A percentile compares a stretch with the other conserved stretches of the same genome.
phyloP scores from a whole-genome alignment of 139 green algal species.

The Closterium sp. region DNA sequence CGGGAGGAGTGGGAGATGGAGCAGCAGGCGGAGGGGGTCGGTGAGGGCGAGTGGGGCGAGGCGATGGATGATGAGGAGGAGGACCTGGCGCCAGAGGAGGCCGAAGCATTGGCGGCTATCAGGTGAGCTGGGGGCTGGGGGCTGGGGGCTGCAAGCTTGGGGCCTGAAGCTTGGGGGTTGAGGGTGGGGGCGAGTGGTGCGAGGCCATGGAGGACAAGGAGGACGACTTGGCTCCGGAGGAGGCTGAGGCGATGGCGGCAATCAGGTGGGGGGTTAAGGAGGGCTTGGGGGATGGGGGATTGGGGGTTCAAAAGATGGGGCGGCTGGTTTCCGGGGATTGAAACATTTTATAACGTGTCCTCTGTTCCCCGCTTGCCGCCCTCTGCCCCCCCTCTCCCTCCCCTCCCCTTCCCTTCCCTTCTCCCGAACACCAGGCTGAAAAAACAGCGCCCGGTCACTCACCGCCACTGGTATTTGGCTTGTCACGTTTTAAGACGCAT shows the following conservation, averaged over 20 bases:
- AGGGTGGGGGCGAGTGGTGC: constrained; percentile 52
- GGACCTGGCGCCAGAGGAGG: not conserved
- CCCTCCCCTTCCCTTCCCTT: no score
- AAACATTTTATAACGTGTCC: no score
- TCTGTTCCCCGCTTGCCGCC: no score
- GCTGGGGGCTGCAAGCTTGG: constrained; percentile 47
- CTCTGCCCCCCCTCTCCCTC: no score
- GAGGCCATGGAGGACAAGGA: constrained; percentile 46
- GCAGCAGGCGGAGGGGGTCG: constrained; percentile 41
- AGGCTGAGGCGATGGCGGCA: constrained; percentile 55
- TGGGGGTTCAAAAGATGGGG: no score
- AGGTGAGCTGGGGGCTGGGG: constrained; percentile 79
- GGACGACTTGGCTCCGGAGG: constrained; percentile 71
- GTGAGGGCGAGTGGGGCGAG: constrained; percentile 49
- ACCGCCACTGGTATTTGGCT: no score
- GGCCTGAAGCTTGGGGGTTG: no score
- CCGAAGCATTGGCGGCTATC: not conserved
- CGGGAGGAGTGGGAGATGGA: constrained; percentile 75
- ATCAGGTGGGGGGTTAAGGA: constrained; percentile 56
- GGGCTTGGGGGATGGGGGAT: no score
- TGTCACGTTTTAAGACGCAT: no score
- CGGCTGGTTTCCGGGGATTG: no score
- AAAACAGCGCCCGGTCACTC: no score
- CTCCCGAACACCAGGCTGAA: no score
- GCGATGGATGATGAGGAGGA: not conserved